Evolutionary conservation across 257 asterid species (phyloP).

Genomic region (Nicotiana tomentosiformis): DNA sequence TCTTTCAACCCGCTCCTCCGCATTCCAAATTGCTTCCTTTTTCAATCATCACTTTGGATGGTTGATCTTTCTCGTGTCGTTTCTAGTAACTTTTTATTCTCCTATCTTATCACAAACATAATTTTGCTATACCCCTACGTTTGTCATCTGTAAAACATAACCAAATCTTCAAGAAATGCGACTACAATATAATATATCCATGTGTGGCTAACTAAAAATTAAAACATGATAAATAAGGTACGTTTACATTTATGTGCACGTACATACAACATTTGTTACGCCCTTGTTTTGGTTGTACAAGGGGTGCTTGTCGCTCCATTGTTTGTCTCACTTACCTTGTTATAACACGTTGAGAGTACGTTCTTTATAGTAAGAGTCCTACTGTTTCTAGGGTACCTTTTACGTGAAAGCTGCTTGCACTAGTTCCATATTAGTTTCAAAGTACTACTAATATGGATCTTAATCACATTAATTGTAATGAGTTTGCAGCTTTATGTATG

Average conservation of each 20-base stretch:
- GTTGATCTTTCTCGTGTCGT: not conserved
- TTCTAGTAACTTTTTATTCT: not conserved
- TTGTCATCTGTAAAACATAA: not conserved
- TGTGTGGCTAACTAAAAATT: not conserved
- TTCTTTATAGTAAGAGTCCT: not conserved
- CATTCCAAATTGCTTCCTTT: not conserved
- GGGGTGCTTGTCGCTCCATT: not conserved
- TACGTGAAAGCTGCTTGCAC: slow-evolving; percentile 2
- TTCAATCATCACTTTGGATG: not conserved
- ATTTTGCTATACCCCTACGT: not conserved
- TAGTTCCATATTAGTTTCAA: not conserved
- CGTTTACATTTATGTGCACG: not conserved
- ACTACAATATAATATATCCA: not conserved
- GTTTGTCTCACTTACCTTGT: not conserved
- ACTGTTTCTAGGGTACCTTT: not conserved
- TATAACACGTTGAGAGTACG: not conserved
- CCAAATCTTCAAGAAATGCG: not conserved
- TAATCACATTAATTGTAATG: not conserved
- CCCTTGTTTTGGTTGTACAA: not conserved
- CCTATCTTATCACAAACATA: not conserved
- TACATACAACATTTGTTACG: not conserved
- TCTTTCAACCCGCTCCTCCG: slow-evolving; percentile 1
- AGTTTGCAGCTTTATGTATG: not conserved
- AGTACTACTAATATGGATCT: not conserved
- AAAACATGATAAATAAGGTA: not conserved